Conservation (phyloP, 306 rosid genomes). For the Astragalus membranaceus region DNA sequence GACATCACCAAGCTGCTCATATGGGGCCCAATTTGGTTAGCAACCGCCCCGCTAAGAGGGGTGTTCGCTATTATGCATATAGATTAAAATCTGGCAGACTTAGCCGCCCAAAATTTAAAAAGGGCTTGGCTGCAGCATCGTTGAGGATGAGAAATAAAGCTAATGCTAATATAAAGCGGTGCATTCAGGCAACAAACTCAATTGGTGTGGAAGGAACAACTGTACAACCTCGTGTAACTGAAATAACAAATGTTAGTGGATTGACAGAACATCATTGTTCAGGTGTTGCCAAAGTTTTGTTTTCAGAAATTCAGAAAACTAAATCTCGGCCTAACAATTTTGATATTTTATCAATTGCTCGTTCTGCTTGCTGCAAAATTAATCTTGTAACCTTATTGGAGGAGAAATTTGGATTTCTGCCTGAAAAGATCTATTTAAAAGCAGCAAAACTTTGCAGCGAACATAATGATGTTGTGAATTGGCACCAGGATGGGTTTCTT, state of each 20-base stretch:
- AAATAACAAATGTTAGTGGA: slow-evolving; percentile 44
- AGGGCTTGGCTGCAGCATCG: slow-evolving; percentile 68
- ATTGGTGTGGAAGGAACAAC: slow-evolving; percentile 39
- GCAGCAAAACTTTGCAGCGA: slow-evolving; percentile 94
- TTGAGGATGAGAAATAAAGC: slow-evolving; percentile 76
- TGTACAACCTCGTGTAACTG: slow-evolving; percentile 40
- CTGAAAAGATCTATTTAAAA: slow-evolving; percentile 71
- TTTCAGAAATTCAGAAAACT: slow-evolving; percentile 79
- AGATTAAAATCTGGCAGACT: slow-evolving; percentile 90
- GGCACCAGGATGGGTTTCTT: slow-evolving; percentile 77
- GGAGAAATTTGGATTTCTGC: slow-evolving; percentile 67
- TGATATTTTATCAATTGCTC: slow-evolving; percentile 69
- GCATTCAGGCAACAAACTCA: slow-evolving; percentile 63
- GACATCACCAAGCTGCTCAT: slow-evolving; percentile 99
- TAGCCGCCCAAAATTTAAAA: slow-evolving; percentile 78
- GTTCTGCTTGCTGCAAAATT: slow-evolving; percentile 75
- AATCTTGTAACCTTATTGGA: slow-evolving; percentile 58
- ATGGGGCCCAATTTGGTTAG: slow-evolving; percentile 76
- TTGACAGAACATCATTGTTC: slow-evolving; percentile 69
- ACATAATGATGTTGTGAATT: slow-evolving; percentile 43
- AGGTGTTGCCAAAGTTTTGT: slow-evolving; percentile 74
- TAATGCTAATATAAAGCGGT: slow-evolving; percentile 61
- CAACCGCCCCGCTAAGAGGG: slow-evolving; percentile 67
- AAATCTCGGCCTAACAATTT: slow-evolving; percentile 70
- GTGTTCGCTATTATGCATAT: slow-evolving; percentile 77